Conservation (phyloP, 441 rosid genomes). For the Heliophila coronopifolia region DNA sequence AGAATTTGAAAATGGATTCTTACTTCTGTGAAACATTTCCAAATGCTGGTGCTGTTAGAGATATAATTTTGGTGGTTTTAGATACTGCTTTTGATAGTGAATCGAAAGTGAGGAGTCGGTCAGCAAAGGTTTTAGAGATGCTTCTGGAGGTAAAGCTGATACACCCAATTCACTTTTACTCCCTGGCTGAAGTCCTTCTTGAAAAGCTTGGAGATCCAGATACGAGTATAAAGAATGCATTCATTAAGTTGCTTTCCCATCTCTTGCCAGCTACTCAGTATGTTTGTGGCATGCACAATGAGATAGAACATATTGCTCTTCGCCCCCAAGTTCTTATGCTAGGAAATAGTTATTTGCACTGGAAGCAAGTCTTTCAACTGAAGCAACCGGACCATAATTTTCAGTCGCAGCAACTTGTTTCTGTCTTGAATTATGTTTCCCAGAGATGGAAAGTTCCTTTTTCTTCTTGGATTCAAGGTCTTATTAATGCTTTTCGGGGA, state of each 20-base stretch:
- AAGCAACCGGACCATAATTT: constrained; percentile 70
- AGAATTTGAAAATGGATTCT: constrained; percentile 34
- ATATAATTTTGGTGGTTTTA: constrained; percentile 53
- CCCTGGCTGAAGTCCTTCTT: constrained; percentile 57
- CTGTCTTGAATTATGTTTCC: constrained; percentile 88
- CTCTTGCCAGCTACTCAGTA: constrained; percentile 62
- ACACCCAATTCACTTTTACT: constrained; percentile 51
- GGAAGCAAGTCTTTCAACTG: constrained; percentile 91
- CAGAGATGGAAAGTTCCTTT: constrained; percentile 94
- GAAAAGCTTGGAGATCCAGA: constrained; percentile 91
- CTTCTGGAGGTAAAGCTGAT: constrained; percentile 68
- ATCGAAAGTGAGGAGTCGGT: constrained; percentile 70
- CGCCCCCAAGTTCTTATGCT: constrained; percentile 43
- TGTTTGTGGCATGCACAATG: constrained; percentile 48
- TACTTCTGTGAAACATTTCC: constrained; percentile 47
- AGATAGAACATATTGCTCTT: constrained; percentile 36
- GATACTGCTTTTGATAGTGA: constrained; percentile 86
- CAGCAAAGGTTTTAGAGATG: constrained; percentile 66
- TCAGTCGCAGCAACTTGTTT: constrained; percentile 90
- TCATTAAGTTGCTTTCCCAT: constrained; percentile 64
- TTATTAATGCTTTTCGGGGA: constrained; percentile 53
- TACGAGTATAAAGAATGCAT: constrained; percentile 53
- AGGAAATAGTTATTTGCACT: constrained; percentile 53
- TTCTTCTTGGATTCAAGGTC: constrained; percentile 85
- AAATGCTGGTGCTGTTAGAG: constrained; percentile 38